Base-by-base conservation (phyloP, 108 stramenopile species). In the Nitzschia inconspicua region DNA sequence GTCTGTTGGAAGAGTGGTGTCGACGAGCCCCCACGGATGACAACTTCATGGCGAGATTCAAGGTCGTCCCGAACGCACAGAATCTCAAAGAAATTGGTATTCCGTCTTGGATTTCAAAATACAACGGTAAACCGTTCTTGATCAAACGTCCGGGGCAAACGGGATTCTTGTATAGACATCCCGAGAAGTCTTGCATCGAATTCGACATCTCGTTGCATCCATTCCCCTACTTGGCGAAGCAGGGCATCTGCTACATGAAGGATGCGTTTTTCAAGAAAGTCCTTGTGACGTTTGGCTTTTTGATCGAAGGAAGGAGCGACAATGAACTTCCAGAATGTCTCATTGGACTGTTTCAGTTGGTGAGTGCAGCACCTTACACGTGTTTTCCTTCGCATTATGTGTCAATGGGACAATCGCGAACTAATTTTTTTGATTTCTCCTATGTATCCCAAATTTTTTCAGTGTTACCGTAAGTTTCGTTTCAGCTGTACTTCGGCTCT, bases 151-250 rank as follows among this genome's bases (percentile, higher is more conserved):
- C 82, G 16, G 76, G 82, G 31, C 60, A 75, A 14, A 93, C 91
- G 3, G 91, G 91, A 46, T 89, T 87, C 53, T 59, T 93, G 44
- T 77, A 70, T 34, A 44, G 69, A 13, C 85, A 87, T 52, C 87
- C 84, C 24, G 82, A 85, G 8, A 54, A 83, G 40, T 82, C 78
- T 35, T 77, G 73, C 7, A 77, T 88, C 64, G 88, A 87, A 74
- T 93, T 93, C 56, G 88, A 89, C 57, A 78, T 93, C 8, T 86
- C 82, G 22, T 63, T 93, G 23, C 87, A 93, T 42, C 82, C 83
- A 1, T 93, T 93, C 43, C 91, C 91, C 3, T 93, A 85, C 43
- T 39, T 93, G 9, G 84, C 84, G 43, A 88, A 89, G 35, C 85
- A 93, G 51, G 91, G 66, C 4, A 85, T 83, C 59, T 75, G 85